Evolutionary conservation across 2,329 filamentous ascomycete genomes (phyloP), one percentile per base, ranked within the genome.

Genomic region (Diaporthe citrichinensis): DNA sequence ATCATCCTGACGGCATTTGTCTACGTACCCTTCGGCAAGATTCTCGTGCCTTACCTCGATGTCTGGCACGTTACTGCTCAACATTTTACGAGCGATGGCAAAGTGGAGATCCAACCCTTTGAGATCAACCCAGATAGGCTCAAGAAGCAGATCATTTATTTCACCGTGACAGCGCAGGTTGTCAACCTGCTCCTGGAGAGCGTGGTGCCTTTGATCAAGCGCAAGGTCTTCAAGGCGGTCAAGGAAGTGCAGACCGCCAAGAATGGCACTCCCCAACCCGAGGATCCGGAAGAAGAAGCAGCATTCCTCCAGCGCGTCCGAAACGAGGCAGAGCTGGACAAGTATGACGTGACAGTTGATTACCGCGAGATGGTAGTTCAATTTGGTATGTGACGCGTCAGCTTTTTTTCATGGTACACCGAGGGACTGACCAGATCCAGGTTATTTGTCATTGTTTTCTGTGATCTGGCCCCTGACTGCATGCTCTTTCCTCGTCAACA

Each of bases 381-480:
- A 80, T 94, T 92, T 79, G 91, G 90, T 89, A 83, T 80, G 86
- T 81, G 7, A 31, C n/a, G 34, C 62, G 55, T 23, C 71, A 2
- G 12, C 9, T 23, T 20, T 15, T 31, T 34, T 31, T 53, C 14
- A 20, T 6, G 72, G 44, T 14, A n/a, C 14, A 7, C 36, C 67
- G 65, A 72, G 79, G 80, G 28, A 57, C 46, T 57, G 1, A 23
- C 36, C 12, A 6, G 4, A 55, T 7, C 17, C 90, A 87, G 95
- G 96, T 41, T 98, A 98, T 82, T 89, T 99, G 0, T 93, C 94
- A 0, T 89, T 98, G 14, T 98, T 98, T 84, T 97, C 95, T 0
- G 94, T 97, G 3, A 92, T 98, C 73, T 99, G 97, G 97, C 97
- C 97, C 0, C 87, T 98, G n/a, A 96, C 96, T 0, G 93, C 94